Conservation (phyloP, 1,139 yeast genomes). For the Geotrichum klebahnii region DNA sequence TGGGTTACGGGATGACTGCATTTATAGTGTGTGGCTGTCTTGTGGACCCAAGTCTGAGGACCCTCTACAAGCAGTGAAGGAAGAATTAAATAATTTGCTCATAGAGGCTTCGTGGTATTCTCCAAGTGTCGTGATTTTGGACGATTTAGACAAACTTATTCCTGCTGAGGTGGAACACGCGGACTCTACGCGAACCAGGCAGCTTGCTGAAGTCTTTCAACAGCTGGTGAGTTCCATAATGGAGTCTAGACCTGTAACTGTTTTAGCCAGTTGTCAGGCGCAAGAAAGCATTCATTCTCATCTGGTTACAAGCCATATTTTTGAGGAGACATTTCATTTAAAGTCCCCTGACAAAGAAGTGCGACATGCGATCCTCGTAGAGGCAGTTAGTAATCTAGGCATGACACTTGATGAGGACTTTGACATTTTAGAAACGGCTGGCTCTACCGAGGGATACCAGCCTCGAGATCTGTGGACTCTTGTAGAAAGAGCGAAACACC, state of each 20-base stretch:
- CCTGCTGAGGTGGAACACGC: conserved; percentile 70
- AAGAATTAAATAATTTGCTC: conserved; percentile 49
- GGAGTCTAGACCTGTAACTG: conserved; percentile 47
- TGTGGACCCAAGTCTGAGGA: conserved; percentile 58
- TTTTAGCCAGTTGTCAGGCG: conserved; percentile 58
- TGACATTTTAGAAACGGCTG: conserved; percentile 66
- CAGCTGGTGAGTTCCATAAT: conserved; percentile 42
- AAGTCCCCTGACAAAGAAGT: conserved; percentile 67
- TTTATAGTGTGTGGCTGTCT: conserved; percentile 47
- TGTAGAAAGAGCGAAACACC: conserved; percentile 71
- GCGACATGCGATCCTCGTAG: conserved; percentile 51
- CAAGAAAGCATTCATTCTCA: conserved; percentile 62
- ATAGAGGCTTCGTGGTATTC: conserved; percentile 71
- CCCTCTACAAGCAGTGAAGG: conserved; percentile 50
- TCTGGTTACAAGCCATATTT: conserved; percentile 63
- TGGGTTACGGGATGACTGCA: conserved; percentile 43
- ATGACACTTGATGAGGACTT: conserved; percentile 41
- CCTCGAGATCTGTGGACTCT: conserved; percentile 76
- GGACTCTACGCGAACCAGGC: conserved; percentile 58
- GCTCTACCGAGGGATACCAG: conserved; percentile 81
- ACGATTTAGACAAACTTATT: conserved; percentile 73
- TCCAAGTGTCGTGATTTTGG: conserved; percentile 71
- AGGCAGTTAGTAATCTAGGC: conserved; percentile 42
- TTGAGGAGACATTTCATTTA: conserved; percentile 60
- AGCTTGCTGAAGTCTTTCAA: conserved; percentile 49